Evolutionary conservation across 495 filamentous ascomycete genomes (phyloP).

Genomic region (Aspergillus mulundensis): DNA sequence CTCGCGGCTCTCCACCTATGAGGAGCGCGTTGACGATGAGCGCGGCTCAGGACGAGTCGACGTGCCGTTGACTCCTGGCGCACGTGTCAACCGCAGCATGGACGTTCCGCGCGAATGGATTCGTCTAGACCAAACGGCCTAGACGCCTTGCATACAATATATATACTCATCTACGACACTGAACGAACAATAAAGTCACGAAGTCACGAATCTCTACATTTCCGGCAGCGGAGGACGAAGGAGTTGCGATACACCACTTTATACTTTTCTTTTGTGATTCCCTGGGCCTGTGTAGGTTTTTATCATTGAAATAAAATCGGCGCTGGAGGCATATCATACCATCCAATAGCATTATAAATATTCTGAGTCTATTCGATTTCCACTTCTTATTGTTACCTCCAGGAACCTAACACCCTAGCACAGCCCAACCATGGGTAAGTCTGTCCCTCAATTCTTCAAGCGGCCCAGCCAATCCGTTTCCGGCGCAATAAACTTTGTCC

Average conservation of each 20-base stretch:
- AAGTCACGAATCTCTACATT: constrained; percentile 24
- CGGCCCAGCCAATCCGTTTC: background rate
- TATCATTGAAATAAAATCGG: background rate
- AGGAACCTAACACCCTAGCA: too few relatives aligned
- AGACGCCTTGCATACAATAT: background rate
- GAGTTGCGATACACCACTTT: constrained; percentile 12
- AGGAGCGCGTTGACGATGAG: constrained; percentile 52
- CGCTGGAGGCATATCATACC: background rate
- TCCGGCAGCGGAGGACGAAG: background rate
- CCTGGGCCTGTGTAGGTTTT: background rate
- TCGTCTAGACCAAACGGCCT: constrained; percentile 41
- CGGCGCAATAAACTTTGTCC: constrained; percentile 2
- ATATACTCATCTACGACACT: constrained; percentile 2
- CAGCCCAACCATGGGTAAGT: too few relatives aligned
- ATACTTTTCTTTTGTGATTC: constrained; percentile 7
- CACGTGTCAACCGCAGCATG: constrained; percentile 67
- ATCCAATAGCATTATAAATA: background rate
- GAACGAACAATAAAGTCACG: constrained; percentile 23
- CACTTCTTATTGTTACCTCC: too few relatives aligned
- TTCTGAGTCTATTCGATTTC: too few relatives aligned
- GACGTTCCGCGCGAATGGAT: constrained; percentile 53
- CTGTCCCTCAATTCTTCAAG: background rate
- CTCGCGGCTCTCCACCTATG: constrained; percentile 59
- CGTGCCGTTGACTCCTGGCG: constrained; percentile 66
- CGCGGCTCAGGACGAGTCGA: constrained; percentile 51